Evolutionary conservation across 495 filamentous ascomycete genomes (phyloP), one percentile per base, ranked within the genome.

Genomic region (Trichoderma parareesei): DNA sequence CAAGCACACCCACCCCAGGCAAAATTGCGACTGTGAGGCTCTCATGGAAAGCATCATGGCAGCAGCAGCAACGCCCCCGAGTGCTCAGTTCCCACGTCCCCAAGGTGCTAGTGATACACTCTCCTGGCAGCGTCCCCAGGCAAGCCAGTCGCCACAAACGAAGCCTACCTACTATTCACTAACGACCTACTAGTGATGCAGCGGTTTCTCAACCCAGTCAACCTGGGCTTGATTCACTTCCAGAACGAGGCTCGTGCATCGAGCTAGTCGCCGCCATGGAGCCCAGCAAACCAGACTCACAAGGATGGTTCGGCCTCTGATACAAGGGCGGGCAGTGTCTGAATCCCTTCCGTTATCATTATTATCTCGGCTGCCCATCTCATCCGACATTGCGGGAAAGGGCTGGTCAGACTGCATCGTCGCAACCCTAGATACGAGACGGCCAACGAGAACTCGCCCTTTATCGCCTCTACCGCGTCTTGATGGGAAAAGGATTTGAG

Each of bases 191-290:
- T 48, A 9, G 16, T 48, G 44, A 14, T 14, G 44, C 7, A 27
- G 27, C 27, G 27, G 27, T 27, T 14, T 11, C 13, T 16, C 44
- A 48, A 14, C n/a, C 44, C 44, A 33, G 53, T 3, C 53, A 2
- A 35, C 9, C 4, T 37, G 20, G 10, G 7, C 7, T 14, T 35
- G 33, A 57, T 37, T 37, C 53, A 10, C 18, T 35, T 57, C 53
- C 53, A 14, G 37, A 57, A 35, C 11, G 27, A 57, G 53, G 53
- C 33, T 57, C 53, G 53, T 16, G 53, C 33, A 27, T 13, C 53
- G 27, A 57, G 18, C 53, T 57, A 37, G 53, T 35, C 4, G 53
- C 53, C 53, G 53, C 53, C 53, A 57, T 57, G 53, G 53, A 57
- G 53, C 53, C 20, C 8, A 57, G 53, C 27, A 57, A 27, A 20